These are phyloP conservation scores for Xylaria nigripes DNA, from an alignment of 495 filamentous ascomycete species.

Conservation along the genomic window DNA sequence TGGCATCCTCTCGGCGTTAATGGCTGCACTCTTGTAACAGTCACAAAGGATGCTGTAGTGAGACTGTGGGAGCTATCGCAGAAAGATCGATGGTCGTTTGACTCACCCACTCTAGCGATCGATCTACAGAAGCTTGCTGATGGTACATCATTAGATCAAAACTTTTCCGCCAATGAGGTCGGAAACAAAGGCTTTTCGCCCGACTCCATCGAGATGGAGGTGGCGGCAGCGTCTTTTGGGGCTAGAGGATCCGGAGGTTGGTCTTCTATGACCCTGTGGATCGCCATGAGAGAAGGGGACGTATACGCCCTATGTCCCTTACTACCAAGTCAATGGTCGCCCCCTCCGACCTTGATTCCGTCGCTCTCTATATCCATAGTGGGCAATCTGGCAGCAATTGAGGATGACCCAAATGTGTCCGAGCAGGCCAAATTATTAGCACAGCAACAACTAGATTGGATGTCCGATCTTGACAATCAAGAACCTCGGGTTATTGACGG, in stretches of 20 bases:
- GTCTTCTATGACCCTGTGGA: slow-evolving; percentile 86
- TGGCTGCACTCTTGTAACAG: slow-evolving; percentile 66
- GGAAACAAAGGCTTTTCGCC: slow-evolving; percentile 75
- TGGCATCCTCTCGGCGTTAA: slow-evolving; percentile 82
- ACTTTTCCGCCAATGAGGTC: slow-evolving; percentile 63
- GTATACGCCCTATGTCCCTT: slow-evolving; percentile 87
- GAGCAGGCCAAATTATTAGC: slow-evolving; percentile 51
- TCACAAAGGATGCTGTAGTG: slow-evolving; percentile 77
- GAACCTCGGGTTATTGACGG: slow-evolving; percentile 50
- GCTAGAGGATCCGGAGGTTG: slow-evolving; percentile 70
- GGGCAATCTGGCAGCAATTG: slow-evolving; percentile 51
- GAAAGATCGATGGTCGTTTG: slow-evolving; percentile 74
- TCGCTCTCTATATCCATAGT: slow-evolving; percentile 68
- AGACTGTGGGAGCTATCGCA: slow-evolving; percentile 80
- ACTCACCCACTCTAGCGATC: slow-evolving; percentile 67
- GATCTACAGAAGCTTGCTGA: slow-evolving; percentile 77
- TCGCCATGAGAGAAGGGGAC: slow-evolving; percentile 81
- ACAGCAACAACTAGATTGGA: slow-evolving; percentile 71
- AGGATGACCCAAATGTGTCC: slow-evolving; percentile 48
- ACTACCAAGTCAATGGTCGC: slow-evolving; percentile 71
- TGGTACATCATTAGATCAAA: slow-evolving; percentile 64
- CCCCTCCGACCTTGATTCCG: slow-evolving; percentile 64
- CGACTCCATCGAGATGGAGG: slow-evolving; percentile 78
- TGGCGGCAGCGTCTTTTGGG: slow-evolving; percentile 76
- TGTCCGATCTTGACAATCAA: slow-evolving; percentile 71